phyloP scores from a whole-genome alignment of 768 basidiomycete species.

The Tylopilus felleus region DNA sequence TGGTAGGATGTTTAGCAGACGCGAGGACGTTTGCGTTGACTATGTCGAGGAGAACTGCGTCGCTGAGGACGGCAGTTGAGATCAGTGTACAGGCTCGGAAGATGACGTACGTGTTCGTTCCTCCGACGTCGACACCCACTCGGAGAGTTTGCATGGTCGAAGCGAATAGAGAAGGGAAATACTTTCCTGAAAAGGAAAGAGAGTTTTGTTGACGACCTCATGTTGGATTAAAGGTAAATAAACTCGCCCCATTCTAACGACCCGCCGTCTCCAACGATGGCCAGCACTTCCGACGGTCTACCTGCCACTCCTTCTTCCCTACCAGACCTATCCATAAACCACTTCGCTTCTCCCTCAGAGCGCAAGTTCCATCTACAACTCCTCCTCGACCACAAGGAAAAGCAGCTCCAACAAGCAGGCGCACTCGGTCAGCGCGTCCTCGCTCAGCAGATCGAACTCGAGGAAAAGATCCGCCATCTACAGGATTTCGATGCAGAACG shows the following conservation, averaged over 20 bases:
- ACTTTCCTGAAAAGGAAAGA: background rate
- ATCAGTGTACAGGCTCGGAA: background rate
- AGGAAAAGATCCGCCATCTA: slow-evolving; percentile 80
- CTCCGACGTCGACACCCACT: slow-evolving; percentile 35
- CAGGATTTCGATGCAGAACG: slow-evolving; percentile 68
- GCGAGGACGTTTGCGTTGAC: slow-evolving; percentile 22
- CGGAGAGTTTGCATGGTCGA: slow-evolving; percentile 7
- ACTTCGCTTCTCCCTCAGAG: slow-evolving; percentile 52
- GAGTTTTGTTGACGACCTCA: background rate
- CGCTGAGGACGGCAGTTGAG: slow-evolving; percentile 20
- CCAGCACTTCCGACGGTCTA: slow-evolving; percentile 38
- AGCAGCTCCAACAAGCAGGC: slow-evolving; percentile 88
- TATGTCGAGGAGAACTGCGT: slow-evolving; percentile 27
- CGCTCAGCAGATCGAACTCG: slow-evolving; percentile 89
- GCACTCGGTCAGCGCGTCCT: slow-evolving; percentile 92
- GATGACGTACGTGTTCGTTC: slow-evolving; percentile 31
- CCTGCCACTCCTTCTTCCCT: slow-evolving; percentile 31
- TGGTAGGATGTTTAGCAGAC: slow-evolving; percentile 50
- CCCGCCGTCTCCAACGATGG: slow-evolving; percentile 30
- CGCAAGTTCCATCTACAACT: slow-evolving; percentile 60
- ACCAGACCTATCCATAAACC: slow-evolving; percentile 40
- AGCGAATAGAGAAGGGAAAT: slow-evolving; percentile 4
- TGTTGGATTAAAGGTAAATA: too few species aligned
- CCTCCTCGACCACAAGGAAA: slow-evolving; percentile 87
- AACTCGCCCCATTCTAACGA: too few species aligned